Evolutionary conservation across 2,329 filamentous ascomycete genomes (phyloP), one percentile per base, ranked within the genome.

Genomic region (Monilinia vaccinii-corymbosi): DNA sequence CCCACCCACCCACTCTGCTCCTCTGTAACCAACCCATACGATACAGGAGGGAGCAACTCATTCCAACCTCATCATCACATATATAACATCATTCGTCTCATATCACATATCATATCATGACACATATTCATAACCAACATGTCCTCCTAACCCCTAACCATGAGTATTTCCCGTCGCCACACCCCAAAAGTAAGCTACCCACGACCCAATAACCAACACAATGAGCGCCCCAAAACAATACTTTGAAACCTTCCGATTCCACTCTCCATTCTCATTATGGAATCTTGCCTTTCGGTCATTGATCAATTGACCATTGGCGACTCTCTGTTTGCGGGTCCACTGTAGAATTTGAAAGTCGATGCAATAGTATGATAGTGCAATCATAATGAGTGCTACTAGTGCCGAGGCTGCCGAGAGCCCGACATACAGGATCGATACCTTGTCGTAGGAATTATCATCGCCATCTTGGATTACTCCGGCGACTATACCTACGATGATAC

Each of bases 391-490:
- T 4, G 56, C 31, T 1, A 58, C 31, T 21, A 52, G 7, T 14
- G 56, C 56, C 1, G 56, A 36, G 10, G 25, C 40, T 2, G 36
- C 46, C 1, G 56, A 44, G 7, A 42, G 34, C 4, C 38, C 73
- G 0, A 82, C 77, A 52, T 85, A 86, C 0, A 84, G 74, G 1
- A 81, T 74, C 0, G 81, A 76, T 0, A 83, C 82, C 1, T 76
- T 75, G 51, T 78, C 72, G 63, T 86, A 86, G 0, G 76, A 79
- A 62, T 84, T 75, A 56, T 81, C 67, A 56, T 84, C 81, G 4
- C 73, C 73, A 59, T 86, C 83, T 63, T 86, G 83, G 0, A 86
- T 77, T 0, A 78, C 79, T 1, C 82, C 82, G 0, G 80, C 78
- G 23, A 84, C 72, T 47, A 85, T 78, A 0, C 81, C 75, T 1